These are phyloP conservation scores for Russula lepida DNA, from an alignment of 768 basidiomycete genomes.

Conservation along the genomic window DNA sequence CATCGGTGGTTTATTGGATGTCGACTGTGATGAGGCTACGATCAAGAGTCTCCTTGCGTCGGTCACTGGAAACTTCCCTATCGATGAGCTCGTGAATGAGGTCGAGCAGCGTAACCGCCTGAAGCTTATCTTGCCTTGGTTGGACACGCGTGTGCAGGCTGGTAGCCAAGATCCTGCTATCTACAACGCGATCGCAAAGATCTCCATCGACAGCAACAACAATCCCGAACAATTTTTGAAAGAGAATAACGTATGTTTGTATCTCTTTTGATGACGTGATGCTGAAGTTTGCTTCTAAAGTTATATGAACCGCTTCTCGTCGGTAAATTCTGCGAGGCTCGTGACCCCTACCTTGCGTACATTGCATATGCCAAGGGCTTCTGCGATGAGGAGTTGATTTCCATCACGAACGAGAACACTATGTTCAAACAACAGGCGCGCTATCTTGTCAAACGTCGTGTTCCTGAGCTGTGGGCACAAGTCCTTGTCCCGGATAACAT, in stretches of 20 bases:
- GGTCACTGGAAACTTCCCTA: conserved; percentile 94
- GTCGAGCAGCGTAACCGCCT: conserved; percentile 94
- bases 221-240: conserved; percentile 97
- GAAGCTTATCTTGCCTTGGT: conserved; percentile 96
- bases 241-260: conserved; percentile 82
- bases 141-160: conserved; percentile 87
- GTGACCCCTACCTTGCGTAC: conserved; percentile 97
- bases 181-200: conserved; percentile 97
- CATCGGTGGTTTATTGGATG: conserved; percentile 90
- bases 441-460: conserved; percentile 93
- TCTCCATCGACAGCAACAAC: conserved; percentile 97
- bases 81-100: conserved; percentile 95
- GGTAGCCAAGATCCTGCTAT: conserved; percentile 91
- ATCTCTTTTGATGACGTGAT: conserved; percentile 4
- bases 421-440: conserved; percentile 99
- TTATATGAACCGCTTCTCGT: conserved; percentile 95
- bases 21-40: conserved; percentile 93
- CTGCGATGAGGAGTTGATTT: conserved; percentile 95
- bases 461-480: conserved; percentile 93
- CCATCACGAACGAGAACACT: conserved; percentile 96
- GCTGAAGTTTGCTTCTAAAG: conserved; percentile 32
- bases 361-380: conserved; percentile 99
- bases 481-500: conserved; percentile 85
- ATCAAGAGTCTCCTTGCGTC: conserved; percentile 93
- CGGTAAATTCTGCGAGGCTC: conserved; percentile 98